Evolutionary conservation across 805 yeast genomes (phyloP).

Genomic region (Candida silvatica): DNA sequence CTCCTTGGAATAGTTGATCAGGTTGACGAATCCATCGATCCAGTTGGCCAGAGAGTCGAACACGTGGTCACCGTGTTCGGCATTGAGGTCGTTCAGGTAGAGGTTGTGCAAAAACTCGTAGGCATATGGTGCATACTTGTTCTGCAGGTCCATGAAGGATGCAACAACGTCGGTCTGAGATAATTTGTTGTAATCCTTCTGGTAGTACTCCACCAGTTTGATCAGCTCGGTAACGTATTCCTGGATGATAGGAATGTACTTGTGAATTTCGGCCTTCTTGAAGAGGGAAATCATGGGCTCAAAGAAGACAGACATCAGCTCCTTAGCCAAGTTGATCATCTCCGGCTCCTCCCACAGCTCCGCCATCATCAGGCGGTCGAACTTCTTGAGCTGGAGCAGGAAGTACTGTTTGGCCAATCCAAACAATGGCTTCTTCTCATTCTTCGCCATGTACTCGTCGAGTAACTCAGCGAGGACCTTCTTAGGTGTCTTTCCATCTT

Average conservation of each 20-base stretch:
- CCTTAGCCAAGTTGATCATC: constrained; percentile 65
- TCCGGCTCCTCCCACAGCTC: constrained; percentile 83
- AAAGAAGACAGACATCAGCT: constrained; percentile 62
- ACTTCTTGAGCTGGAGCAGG: constrained; percentile 53
- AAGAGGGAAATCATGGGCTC: constrained; percentile 67
- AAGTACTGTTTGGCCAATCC: constrained; percentile 51
- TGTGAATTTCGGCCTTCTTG: constrained; percentile 55
- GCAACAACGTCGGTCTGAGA: constrained; percentile 51
- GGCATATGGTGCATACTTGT: constrained; percentile 62
- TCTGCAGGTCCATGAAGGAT: constrained; percentile 54
- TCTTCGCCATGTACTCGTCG: constrained; percentile 2
- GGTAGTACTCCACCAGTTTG: constrained; percentile 40
- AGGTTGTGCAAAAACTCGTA: constrained; percentile 74
- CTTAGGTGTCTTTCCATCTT: constrained; percentile 8
- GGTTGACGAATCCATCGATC: constrained; percentile 58
- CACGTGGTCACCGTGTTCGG: constrained; percentile 26
- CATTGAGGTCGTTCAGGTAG: constrained; percentile 64
- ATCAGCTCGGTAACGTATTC: constrained; percentile 62
- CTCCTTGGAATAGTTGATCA: constrained; percentile 53
- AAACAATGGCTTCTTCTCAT: constrained; percentile 22
- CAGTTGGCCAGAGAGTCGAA: constrained; percentile 68
- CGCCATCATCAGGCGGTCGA: constrained; percentile 69
- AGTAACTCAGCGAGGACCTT: constrained; percentile 6
- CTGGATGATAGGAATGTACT: constrained; percentile 56
- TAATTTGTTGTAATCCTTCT: constrained; percentile 33